A percentile compares a stretch with the other conserved stretches of the same genome.
Conservation (phyloP, 441 rosid genomes). For the Populus trichocarpa region DNA sequence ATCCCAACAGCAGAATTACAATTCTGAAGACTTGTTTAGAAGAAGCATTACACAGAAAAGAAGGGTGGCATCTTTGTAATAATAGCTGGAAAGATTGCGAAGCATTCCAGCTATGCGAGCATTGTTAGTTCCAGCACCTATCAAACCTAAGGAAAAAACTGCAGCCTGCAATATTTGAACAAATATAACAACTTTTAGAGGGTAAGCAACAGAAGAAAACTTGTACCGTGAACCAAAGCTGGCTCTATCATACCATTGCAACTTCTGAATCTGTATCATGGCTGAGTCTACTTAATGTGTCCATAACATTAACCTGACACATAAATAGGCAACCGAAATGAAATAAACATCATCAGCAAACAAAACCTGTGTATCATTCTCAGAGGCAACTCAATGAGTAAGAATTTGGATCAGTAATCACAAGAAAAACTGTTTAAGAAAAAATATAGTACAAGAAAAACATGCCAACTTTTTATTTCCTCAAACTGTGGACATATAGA, state of each 20-base stretch:
- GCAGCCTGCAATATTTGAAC: slow-evolving; percentile 59
- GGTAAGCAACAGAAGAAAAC: slow-evolving; percentile 8
- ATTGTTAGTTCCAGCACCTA: slow-evolving; percentile 96
- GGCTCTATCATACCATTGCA: slow-evolving; percentile 60
- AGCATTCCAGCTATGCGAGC: slow-evolving; percentile 97
- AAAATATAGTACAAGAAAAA: no score
- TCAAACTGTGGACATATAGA: neutral
- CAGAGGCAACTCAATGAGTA: neutral
- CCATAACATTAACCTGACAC: slow-evolving; percentile 86
- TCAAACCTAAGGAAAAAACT: slow-evolving; percentile 83
- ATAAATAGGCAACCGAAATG: neutral
- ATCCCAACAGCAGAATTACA: neutral
- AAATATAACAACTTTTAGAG: slow-evolving; percentile 8
- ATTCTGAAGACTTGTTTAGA: neutral
- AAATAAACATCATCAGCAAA: neutral
- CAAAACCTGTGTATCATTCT: neutral
- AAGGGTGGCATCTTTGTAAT: slow-evolving; percentile 81
- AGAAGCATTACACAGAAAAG: slow-evolving; percentile 75
- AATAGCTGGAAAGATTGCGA: slow-evolving; percentile 89
- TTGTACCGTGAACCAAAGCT: slow-evolving; percentile 2
- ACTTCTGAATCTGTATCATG: slow-evolving; percentile 97
- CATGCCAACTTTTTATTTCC: neutral
- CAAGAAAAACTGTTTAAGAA: neutral
- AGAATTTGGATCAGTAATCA: neutral
- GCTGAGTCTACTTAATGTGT: slow-evolving; percentile 95